Percentiles rank a stretch among this genome's conserved stretches.
Conservation (phyloP, 495 filamentous ascomycete species). For the Tuber indicum region DNA sequence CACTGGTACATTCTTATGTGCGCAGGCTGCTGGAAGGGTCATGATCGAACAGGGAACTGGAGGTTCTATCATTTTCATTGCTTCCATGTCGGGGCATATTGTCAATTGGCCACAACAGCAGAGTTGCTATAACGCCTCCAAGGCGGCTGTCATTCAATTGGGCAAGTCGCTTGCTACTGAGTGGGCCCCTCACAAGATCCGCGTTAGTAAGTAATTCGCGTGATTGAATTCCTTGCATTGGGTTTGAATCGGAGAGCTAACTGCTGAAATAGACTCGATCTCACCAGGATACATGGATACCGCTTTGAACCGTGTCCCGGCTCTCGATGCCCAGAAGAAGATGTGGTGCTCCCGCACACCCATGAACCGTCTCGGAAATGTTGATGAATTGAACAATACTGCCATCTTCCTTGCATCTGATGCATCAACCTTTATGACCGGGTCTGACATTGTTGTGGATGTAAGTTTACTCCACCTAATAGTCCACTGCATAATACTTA, state of each 20-base stretch:
- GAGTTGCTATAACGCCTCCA: conserved; percentile 72
- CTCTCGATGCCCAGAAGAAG: conserved; percentile 67
- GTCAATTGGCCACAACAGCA: conserved; percentile 78
- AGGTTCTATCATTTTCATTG: conserved; percentile 66
- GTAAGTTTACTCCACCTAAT: conserved; percentile 49
- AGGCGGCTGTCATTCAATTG: conserved; percentile 70
- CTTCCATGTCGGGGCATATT: conserved; percentile 70
- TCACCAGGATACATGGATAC: conserved; percentile 79
- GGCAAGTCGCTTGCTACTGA: conserved; percentile 72
- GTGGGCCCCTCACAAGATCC: conserved; percentile 67
- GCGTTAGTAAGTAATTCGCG: conserved; percentile 50
- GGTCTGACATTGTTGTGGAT: conserved; percentile 68
- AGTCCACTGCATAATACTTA: conserved; percentile 42
- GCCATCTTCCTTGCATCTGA: conserved; percentile 74
- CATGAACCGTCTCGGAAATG: conserved; percentile 62
- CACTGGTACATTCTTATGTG: conserved; percentile 63
- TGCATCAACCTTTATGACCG: conserved; percentile 74
- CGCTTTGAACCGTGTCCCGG: conserved; percentile 63
- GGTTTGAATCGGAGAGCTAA: neutral
- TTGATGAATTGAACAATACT: conserved; percentile 72
- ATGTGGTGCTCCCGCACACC: conserved; percentile 73
- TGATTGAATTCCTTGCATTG: neutral
- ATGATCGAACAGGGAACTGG: conserved; percentile 58
- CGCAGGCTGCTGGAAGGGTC: conserved; percentile 56
- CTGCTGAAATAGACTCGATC: conserved; percentile 51